phyloP scores from a whole-genome alignment of 345 rosid genomes.

The Salix purpurea region DNA sequence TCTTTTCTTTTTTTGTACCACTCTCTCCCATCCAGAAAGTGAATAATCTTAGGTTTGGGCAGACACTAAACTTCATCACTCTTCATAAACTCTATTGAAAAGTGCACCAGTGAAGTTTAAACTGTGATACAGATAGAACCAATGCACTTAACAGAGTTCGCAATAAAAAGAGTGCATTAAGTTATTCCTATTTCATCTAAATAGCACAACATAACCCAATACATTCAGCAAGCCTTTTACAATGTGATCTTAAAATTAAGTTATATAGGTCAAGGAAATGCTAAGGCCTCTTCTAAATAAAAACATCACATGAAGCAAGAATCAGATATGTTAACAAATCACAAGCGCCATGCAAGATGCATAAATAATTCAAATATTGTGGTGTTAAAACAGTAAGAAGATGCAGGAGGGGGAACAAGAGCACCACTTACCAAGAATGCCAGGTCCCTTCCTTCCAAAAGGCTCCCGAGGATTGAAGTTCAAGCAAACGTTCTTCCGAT shows the following conservation, averaged over 20 bases:
- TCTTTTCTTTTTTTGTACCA: not conserved
- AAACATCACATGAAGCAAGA: not conserved
- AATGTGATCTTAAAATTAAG: not conserved
- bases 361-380: not conserved
- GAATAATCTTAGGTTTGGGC: not conserved
- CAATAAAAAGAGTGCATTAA: not conserved
- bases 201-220: not conserved
- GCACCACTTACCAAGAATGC: constrained; percentile 36
- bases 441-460: constrained; percentile 24
- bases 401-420: not conserved
- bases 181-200: not conserved
- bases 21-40: not conserved
- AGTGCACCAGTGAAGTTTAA: constrained; percentile 3
- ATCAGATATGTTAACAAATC: not conserved
- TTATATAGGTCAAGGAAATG: not conserved
- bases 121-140: not conserved
- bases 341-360: not conserved
- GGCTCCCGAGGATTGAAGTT: constrained; percentile 24
- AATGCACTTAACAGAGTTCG: constrained; percentile 1
- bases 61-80: not conserved
- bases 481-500: constrained; percentile 29
- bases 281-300: not conserved
- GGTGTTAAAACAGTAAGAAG: not conserved
- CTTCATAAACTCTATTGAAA: not conserved
- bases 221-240: not conserved